Percentiles rank a stretch among this genome's conserved stretches.
phyloP scores from a whole-genome alignment of 164 flowering plant genomes.

The Cinnamomum chago region DNA sequence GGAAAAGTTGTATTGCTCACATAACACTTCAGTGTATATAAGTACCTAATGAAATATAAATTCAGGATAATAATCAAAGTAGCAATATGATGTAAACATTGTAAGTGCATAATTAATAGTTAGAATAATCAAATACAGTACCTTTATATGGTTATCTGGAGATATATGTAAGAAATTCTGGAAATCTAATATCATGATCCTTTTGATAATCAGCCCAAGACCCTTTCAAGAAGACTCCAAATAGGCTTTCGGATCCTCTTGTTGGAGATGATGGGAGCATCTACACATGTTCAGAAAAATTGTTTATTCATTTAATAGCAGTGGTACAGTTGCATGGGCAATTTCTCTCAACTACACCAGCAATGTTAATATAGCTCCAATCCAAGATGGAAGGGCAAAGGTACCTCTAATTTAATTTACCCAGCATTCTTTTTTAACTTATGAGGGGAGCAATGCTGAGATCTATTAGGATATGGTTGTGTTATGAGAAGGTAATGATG shows the following conservation, averaged over 20 bases:
- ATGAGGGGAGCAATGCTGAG: too few relatives aligned
- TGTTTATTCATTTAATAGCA: constrained; percentile 64
- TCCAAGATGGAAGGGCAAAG: constrained; percentile 50
- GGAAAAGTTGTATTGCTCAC: too few relatives aligned
- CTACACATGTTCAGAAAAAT: constrained; percentile 60
- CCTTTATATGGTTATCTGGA: too few relatives aligned
- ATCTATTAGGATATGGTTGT: too few relatives aligned
- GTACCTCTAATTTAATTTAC: constrained; percentile 26
- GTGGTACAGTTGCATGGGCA: constrained; percentile 72
- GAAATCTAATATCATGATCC: neutral
- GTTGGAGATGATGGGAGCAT: constrained; percentile 72
- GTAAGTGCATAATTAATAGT: too few relatives aligned
- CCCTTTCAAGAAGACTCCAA: constrained; percentile 16
- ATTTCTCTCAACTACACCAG: constrained; percentile 54
- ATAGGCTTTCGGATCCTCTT: constrained; percentile 59
- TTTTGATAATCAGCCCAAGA: constrained; percentile 34
- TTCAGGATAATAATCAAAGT: too few relatives aligned
- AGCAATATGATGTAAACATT: too few relatives aligned
- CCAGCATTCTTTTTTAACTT: neutral
- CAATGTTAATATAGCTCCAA: constrained; percentile 46
- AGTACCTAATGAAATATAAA: too few relatives aligned
- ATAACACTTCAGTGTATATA: too few relatives aligned
- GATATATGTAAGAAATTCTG: neutral
- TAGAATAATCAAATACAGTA: too few relatives aligned
- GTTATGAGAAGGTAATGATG: too few relatives aligned